phyloP scores from a whole-genome alignment of 2,329 filamentous ascomycete species.

The Penicillium sumatraense region DNA sequence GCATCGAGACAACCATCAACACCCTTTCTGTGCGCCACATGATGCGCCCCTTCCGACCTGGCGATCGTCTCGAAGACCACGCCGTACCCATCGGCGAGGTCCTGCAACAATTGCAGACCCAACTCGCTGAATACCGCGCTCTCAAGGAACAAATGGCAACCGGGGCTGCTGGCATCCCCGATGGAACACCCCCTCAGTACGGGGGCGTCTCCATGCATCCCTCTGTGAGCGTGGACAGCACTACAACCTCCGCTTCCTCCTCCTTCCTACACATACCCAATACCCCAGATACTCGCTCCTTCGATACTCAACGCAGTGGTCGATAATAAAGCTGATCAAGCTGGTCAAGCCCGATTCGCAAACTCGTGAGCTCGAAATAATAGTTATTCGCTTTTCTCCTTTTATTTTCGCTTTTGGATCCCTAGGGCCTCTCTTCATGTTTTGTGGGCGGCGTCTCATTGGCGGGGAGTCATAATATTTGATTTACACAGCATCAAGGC shows the following conservation, averaged over 20 bases:
- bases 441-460: constrained; percentile 31
- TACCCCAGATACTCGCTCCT: constrained; percentile 21
- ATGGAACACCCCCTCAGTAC: constrained; percentile 18
- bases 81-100: constrained; percentile 78
- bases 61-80: constrained; percentile 70
- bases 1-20: constrained; percentile 88
- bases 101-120: constrained; percentile 44
- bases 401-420: constrained; percentile 2
- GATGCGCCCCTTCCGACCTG: constrained; percentile 67
- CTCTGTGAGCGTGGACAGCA: constrained; percentile 23
- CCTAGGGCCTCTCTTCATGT: constrained; percentile 2
- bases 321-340: constrained; percentile 12
- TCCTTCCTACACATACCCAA: constrained; percentile 31
- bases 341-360: not conserved
- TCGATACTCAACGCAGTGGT: constrained; percentile 19
- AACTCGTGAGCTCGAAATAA: constrained; percentile 8
- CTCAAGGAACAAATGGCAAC: constrained; percentile 45
- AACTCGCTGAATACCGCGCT: constrained; percentile 46
- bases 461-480: constrained; percentile 23
- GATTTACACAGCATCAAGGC: constrained; percentile 31
- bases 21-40: constrained; percentile 80
- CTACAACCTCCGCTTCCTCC: constrained; percentile 31
- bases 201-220: constrained; percentile 8
- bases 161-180: constrained; percentile 31
- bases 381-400: constrained; percentile 7